Percentiles rank a stretch among this genome's conserved stretches.
Conservation (phyloP, 495 filamentous ascomycete species). For the Neurospora sp. region DNA sequence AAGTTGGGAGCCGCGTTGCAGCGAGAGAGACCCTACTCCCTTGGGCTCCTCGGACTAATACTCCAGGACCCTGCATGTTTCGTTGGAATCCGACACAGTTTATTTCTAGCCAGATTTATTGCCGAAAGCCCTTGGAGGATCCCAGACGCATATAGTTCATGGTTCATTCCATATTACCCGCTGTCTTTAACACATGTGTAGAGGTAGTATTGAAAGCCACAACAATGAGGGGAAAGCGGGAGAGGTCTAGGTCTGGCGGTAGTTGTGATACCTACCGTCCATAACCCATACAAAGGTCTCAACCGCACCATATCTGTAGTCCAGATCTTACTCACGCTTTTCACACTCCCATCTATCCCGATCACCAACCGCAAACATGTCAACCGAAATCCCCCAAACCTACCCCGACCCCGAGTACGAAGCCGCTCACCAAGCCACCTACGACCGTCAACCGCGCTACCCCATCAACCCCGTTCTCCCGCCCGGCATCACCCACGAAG, state of each 20-base stretch:
- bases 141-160: not conserved
- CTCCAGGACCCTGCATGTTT: not conserved
- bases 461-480: conserved; percentile 26
- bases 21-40: not conserved
- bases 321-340: not conserved
- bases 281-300: not conserved
- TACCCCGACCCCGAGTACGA: conserved; percentile 20
- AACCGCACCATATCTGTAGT: not conserved
- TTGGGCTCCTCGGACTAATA: not conserved
- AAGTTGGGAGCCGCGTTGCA: not conserved
- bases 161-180: not conserved
- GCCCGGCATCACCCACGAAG: conserved; percentile 27
- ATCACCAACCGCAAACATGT: conserved; percentile 3
- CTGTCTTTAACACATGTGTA: not conserved
- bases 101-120: not conserved
- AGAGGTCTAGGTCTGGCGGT: not conserved
- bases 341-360: not conserved
- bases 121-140: not conserved
- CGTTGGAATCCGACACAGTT: not conserved
- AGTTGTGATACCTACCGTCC: not conserved
- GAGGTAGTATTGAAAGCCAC: not conserved
- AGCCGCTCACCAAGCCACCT: conserved; percentile 15
- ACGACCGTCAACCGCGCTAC: conserved; percentile 10
- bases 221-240: not conserved
- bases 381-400: conserved; percentile 9